Evolutionary conservation across 1,284 basidiomycete species (phyloP).

Genomic region (Boletus chippewaensis): DNA sequence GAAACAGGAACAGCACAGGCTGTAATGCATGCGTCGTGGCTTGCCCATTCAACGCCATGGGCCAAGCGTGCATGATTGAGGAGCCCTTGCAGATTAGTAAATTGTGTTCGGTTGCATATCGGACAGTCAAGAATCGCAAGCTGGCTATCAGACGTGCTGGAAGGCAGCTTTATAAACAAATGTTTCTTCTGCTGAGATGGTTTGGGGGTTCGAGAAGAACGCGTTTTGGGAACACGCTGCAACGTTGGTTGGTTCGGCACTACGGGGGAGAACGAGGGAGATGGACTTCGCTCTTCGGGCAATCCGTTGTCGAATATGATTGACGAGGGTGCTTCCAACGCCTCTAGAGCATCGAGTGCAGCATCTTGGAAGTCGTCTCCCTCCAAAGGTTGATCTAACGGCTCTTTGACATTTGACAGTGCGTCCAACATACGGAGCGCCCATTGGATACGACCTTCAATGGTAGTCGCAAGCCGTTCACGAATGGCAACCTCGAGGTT

Average conservation of each 20-base stretch:
- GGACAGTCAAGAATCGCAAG: constrained; percentile 52
- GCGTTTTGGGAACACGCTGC: constrained; percentile 31
- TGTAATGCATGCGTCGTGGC: constrained; percentile 68
- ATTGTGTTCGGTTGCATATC: constrained; percentile 53
- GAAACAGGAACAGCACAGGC: constrained; percentile 49
- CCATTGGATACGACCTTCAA: constrained; percentile 63
- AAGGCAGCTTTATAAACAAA: constrained; percentile 38
- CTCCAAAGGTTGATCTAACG: constrained; percentile 15
- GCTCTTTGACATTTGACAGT: constrained; percentile 29
- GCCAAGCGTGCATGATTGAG: constrained; percentile 68
- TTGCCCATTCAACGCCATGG: constrained; percentile 63
- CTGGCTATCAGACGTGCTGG: constrained; percentile 31
- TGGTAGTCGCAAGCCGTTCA: constrained; percentile 46
- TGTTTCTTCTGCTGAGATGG: constrained; percentile 37
- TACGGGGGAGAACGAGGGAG: constrained; percentile 19
- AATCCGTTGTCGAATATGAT: constrained; percentile 39
- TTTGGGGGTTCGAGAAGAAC: constrained; percentile 32
- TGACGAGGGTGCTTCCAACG: constrained; percentile 47
- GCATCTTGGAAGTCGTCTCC: constrained; percentile 40
- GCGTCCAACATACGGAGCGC: constrained; percentile 51
- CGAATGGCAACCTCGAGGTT: constrained; percentile 59
- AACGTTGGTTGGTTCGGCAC: constrained; percentile 10
- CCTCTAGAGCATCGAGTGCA: constrained; percentile 50
- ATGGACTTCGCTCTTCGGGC: constrained; percentile 30
- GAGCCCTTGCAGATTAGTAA: constrained; percentile 69